A percentile compares a stretch with the other conserved stretches of the same genome.
phyloP scores from a whole-genome alignment of 2,329 filamentous ascomycete genomes.

The Pseudogymnoascus sp. region DNA sequence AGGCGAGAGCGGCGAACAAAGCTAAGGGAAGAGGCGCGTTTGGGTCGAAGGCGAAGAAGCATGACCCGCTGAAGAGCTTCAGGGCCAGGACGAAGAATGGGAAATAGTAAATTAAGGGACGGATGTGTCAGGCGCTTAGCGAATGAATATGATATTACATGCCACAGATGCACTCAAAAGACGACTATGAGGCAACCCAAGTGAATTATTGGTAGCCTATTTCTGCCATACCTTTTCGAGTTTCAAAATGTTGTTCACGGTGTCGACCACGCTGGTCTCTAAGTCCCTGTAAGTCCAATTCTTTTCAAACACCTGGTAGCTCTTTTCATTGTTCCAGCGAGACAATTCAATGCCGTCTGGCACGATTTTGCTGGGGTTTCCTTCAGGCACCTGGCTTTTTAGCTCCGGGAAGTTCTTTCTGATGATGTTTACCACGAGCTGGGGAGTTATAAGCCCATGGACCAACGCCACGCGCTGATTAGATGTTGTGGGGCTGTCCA shows the following conservation, averaged over 20 bases:
- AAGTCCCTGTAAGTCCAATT: constrained; percentile 25
- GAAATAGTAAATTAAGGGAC: neutral
- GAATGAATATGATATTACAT: constrained; percentile 5
- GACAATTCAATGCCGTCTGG: constrained; percentile 23
- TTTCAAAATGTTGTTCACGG: constrained; percentile 26
- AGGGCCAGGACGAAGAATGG: constrained; percentile 71
- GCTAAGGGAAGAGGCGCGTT: constrained; percentile 40
- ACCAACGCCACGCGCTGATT: constrained; percentile 58
- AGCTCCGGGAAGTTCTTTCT: constrained; percentile 47
- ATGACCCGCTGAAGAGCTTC: constrained; percentile 85
- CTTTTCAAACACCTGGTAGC: constrained; percentile 14
- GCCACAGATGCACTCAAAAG: neutral
- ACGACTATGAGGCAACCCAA: neutral
- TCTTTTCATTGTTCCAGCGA: constrained; percentile 22
- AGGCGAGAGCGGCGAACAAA: constrained; percentile 40
- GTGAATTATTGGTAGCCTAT: neutral
- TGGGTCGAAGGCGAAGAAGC: constrained; percentile 49
- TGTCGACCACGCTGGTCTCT: constrained; percentile 26
- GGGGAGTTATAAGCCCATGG: constrained; percentile 52
- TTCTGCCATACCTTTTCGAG: constrained; percentile 22
- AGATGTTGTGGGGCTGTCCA: constrained; percentile 49
- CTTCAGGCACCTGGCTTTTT: constrained; percentile 40
- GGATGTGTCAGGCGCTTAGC: constrained; percentile 1
- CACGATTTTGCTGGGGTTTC: constrained; percentile 29
- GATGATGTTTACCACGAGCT: constrained; percentile 50